Percentiles rank a stretch among this genome's conserved stretches.
Conservation (phyloP, 306 rosid species). For the Glycyrrhiza uralensis region DNA sequence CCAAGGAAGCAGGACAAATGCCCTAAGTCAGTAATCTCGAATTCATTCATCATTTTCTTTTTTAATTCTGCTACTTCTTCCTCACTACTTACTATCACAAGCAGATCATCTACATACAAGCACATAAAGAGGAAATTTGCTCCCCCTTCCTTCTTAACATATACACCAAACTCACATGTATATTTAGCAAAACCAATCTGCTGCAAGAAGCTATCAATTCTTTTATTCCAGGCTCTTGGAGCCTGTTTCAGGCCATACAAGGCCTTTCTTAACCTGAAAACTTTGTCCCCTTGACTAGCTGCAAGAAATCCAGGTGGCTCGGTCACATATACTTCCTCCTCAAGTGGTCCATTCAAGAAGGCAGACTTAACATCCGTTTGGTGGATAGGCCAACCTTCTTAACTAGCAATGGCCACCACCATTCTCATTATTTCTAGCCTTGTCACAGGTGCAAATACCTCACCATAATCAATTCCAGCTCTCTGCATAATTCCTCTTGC, state of each 20-base stretch:
- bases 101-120: neutral
- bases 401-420: too few species aligned
- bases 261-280: neutral
- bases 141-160: too few species aligned
- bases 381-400: too few species aligned
- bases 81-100: neutral
- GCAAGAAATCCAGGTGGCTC: neutral
- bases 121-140: too few species aligned
- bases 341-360: neutral
- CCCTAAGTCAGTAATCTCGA: neutral
- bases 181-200: neutral
- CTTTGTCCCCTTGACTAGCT: too few species aligned
- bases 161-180: neutral
- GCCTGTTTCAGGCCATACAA: neutral
- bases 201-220: neutral
- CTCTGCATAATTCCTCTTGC: too few species aligned
- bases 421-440: too few species aligned
- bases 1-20: too few species aligned
- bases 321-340: neutral
- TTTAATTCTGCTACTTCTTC: neutral
- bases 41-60: neutral
- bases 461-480: too few species aligned
- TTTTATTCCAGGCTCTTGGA: neutral
- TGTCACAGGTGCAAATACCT: too few species aligned
- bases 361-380: neutral